Evolutionary conservation across 495 filamentous ascomycete species (phyloP).

Genomic region (Cercophora newfieldiana): DNA sequence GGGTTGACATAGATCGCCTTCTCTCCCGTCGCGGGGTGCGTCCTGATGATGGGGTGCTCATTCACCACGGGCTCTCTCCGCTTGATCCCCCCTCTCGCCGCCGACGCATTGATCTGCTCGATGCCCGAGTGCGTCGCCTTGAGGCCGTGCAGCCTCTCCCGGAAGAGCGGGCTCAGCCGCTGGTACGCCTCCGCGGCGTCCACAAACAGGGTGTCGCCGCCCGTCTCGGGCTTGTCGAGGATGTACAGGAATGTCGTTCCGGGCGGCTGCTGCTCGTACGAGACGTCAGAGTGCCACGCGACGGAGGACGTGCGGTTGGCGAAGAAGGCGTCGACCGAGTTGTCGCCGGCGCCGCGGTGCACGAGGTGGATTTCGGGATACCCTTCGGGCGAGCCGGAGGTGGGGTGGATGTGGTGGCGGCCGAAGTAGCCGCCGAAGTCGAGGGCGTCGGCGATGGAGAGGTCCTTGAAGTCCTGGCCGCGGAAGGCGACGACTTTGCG

Average conservation of each 20-base stretch:
- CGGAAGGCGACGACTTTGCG: conserved; percentile 80
- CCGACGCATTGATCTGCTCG: conserved; percentile 66
- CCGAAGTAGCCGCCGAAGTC: conserved; percentile 80
- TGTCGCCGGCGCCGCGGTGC: conserved; percentile 67
- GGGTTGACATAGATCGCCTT: conserved; percentile 86
- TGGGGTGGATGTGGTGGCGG: conserved; percentile 80
- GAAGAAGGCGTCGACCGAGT: conserved; percentile 58
- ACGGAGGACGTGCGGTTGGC: conserved; percentile 65
- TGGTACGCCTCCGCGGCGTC: conserved; percentile 75
- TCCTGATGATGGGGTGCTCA: conserved; percentile 76
- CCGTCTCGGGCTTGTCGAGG: conserved; percentile 71
- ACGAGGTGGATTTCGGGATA: conserved; percentile 78
- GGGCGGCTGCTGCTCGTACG: conserved; percentile 81
- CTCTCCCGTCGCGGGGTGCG: conserved; percentile 79
- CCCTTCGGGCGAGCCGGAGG: conserved; percentile 67
- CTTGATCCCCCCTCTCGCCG: conserved; percentile 58
- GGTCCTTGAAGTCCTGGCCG: conserved; percentile 73
- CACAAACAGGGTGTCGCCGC: conserved; percentile 78
- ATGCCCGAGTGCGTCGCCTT: conserved; percentile 71
- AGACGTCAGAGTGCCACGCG: conserved; percentile 81
- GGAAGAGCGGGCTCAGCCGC: conserved; percentile 69
- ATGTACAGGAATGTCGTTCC: conserved; percentile 82
- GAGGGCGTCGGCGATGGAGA: conserved; percentile 68
- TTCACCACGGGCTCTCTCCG: conserved; percentile 69
- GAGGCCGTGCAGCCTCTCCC: conserved; percentile 73